These are phyloP conservation scores for Arachis monticola DNA, from an alignment of 331 rosid species.

Conservation along the genomic window DNA sequence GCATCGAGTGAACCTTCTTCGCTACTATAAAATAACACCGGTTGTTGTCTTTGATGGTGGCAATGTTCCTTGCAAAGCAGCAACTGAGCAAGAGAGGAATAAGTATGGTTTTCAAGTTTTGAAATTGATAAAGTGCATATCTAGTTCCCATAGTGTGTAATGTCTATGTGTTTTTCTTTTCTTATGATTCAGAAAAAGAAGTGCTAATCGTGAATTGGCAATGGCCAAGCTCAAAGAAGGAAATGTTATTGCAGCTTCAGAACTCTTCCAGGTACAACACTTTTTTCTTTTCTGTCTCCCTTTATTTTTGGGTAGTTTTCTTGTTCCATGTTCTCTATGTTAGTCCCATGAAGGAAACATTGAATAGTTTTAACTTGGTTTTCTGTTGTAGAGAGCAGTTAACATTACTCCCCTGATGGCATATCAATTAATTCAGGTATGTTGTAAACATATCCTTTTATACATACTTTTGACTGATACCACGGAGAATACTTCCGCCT, in stretches of 20 bases:
- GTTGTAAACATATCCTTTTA: constrained; percentile 14
- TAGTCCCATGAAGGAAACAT: background rate
- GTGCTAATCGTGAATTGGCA: constrained; percentile 66
- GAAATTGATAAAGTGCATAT: constrained; percentile 11
- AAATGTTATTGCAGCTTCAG: constrained; percentile 74
- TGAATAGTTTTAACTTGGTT: constrained; percentile 25
- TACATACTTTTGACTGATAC: background rate
- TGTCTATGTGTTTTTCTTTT: constrained; percentile 16
- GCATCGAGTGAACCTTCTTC: constrained; percentile 57
- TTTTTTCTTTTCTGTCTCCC: background rate
- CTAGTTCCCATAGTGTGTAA: background rate
- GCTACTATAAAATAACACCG: constrained; percentile 49
- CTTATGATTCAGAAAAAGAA: constrained; percentile 55
- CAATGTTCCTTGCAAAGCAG: constrained; percentile 57
- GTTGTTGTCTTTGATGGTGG: constrained; percentile 61
- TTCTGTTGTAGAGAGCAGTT: constrained; percentile 79
- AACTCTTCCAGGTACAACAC: constrained; percentile 71
- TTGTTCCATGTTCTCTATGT: constrained; percentile 25
- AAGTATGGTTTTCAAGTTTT: constrained; percentile 42
- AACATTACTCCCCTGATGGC: constrained; percentile 82
- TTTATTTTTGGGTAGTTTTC: background rate
- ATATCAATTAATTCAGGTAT: constrained; percentile 76
- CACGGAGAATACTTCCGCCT: background rate
- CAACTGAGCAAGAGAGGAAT: constrained; percentile 52
- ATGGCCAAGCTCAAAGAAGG: constrained; percentile 83